Evolutionary conservation across 495 filamentous ascomycete genomes (phyloP), one percentile per base, ranked within the genome.

Genomic region (Penicillium maclennaniae): DNA sequence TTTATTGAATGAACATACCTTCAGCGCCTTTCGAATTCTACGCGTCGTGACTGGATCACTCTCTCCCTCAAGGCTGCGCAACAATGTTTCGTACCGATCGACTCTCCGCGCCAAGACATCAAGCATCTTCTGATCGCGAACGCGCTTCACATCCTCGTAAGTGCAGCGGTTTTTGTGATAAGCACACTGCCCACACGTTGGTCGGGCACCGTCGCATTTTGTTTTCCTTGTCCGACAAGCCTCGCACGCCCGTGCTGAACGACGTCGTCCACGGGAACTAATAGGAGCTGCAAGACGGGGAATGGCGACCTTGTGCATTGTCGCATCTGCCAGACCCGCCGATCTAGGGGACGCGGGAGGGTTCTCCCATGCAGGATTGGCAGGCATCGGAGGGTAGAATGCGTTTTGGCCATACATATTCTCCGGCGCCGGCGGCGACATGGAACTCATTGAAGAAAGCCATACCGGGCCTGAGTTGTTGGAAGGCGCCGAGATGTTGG

Each of bases 221-320:
- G 80, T 78, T 58, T 85, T 85, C 39, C 87, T 76, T 57, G 84
- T 80, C 27, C 87, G 74, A 69, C 87, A 90, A 20, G 86, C 81
- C 77, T 87, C 87, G 60, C 87, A 90, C 16, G 87, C 87, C 27
- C 76, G 72, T 0, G 68, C 65, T 7, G 76, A 73, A n/a, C 77
- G 72, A 12, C 62, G 67, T 21, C 66, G 67, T 17, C 41, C 52
- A 7, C 59, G 56, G 0, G 49, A 26, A 0, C 42, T 36, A 4
- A 25, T 56, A 4, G 52, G 14, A 0, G 40, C 23, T 0, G 62
- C 42, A 10, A 62, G 28, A 4, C 71, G 66, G 3, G 71, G 71
- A 17, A 74, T 74, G 0, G 71, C 58, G 25, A 74, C 65, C 44
- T 74, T 74, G 3, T 56, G 56, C 4, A 17, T 16, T 34, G 41